These are phyloP conservation scores for Hemisphaericaspora nanyangensis DNA, from an alignment of 805 yeast species.

Conservation along the genomic window DNA sequence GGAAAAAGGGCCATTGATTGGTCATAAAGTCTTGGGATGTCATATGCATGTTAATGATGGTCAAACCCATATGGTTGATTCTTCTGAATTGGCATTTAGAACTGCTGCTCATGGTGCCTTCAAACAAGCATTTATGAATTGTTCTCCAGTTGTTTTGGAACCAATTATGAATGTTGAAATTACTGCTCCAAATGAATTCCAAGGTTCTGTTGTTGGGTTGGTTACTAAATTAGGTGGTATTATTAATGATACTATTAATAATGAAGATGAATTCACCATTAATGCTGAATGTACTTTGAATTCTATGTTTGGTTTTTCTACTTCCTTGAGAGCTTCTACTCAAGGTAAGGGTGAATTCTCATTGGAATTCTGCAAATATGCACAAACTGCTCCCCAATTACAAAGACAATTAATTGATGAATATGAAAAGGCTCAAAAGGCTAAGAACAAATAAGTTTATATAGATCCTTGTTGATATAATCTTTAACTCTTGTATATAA, in stretches of 20 bases:
- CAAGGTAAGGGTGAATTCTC: conserved; percentile 99
- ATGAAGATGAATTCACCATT: conserved; percentile 89
- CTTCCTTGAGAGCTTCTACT: conserved; percentile 90
- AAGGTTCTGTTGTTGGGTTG: conserved; percentile 86
- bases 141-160: conserved; percentile 86
- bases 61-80: conserved; percentile 95
- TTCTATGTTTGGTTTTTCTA: conserved; percentile 94
- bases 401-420: conserved; percentile 89
- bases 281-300: conserved; percentile 95
- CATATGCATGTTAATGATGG: conserved; percentile 95
- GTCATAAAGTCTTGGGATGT: conserved; percentile 90
- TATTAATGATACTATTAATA: conserved; percentile 90
- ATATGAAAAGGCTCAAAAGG: conserved; percentile 39
- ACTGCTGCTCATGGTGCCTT: conserved; percentile 91
- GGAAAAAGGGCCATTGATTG: conserved; percentile 95
- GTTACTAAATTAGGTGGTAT: conserved; percentile 90
- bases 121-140: conserved; percentile 80
- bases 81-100: conserved; percentile 92
- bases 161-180: conserved; percentile 94
- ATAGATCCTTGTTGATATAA: background rate
- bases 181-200: conserved; percentile 95
- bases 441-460: conserved; percentile 14
- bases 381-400: conserved; percentile 85
- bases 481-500: background rate
- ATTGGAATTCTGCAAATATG: conserved; percentile 87